Base-by-base conservation (phyloP, 2,329 filamentous ascomycete genomes). In the Cladophialophora immunda region DNA sequence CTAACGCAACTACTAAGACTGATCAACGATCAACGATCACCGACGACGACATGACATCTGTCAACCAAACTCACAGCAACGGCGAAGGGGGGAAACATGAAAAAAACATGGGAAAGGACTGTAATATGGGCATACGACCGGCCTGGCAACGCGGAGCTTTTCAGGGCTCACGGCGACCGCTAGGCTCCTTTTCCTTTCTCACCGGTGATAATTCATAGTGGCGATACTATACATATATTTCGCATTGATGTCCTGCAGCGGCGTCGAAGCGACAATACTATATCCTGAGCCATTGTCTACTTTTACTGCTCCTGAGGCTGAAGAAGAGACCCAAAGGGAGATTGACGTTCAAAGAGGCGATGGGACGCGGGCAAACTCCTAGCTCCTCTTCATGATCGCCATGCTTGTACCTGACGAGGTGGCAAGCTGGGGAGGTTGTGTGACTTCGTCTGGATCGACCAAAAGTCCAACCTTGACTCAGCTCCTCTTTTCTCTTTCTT, bases 21-120 rank as follows among this genome's bases (percentile, higher is more conserved):
- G 45, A 50, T 50, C 45, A 50, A 50, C 22, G 45, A 50, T n/a
- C 41, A 15, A 50, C 19, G 45, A 50, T 50, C 45, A 50, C 19
- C 45, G 19, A 50, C 45, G 45, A 50, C 19, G 45, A 50, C 45
- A 50, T 50, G 45, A 50, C 45, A 50, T n/a, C 22, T 50, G 45
- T 50, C 45, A 50, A 50, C n/a, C n/a, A 19, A 47, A 13, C 45
- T 50, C 45, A 50, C 45, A 50, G 45, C 45, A 50, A 50, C 45
- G 45, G 45, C 45, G 45, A 47, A 47, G 41, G 41, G 9, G 45
- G 45, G n/a, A 25, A 50, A 50, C 19, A 1, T 5, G n/a, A 13
- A 50, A 22, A 50, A 50, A 50, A 3, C 19, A 13, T 41, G 38
- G 45, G 19, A 25, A 50, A 4, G 45, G 45, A 25, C 25, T 50